Evolutionary conservation across 2,329 filamentous ascomycete genomes (phyloP), one percentile per base, ranked within the genome.

Genomic region (Leptographium procerum): DNA sequence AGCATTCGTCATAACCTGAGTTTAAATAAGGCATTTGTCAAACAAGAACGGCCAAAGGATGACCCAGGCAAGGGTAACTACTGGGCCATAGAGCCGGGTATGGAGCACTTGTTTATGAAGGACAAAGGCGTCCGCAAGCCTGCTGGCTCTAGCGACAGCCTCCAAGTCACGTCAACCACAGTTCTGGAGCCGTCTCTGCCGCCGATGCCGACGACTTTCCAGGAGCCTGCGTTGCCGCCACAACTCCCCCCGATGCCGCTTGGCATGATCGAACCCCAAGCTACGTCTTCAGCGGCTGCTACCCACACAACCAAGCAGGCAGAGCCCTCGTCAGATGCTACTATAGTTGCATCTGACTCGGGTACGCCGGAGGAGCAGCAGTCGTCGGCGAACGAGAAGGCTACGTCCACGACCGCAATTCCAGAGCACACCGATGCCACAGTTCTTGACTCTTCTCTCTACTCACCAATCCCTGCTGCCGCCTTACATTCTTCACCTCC

Each of bases 1-100:
- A 97, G 94, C 75, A 99, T 99, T 70, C 88, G 94, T 36, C 94
- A 99, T 73, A 99, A 99, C 66, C 83, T 99, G 36, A 96, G 91
- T 68, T 78, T 99, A 51, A 95, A 96, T 78, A 97, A 97, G 74
- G 89, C 89, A 52, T 97, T 97, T 68, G 85, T 91, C 69, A 97
- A 97, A 75, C 88, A 95, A 68, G 91, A 96, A 71, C 83, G 94
- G 60, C 91, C 91, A 59, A 97, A 97, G 77, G 91, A 96, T 69
- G 94, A 97, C 67, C 91, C 92, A 3, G 94, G 94, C 66, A 97
- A 97, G 73, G 94, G 94, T 50, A 92, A 96, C 72, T 97, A 97
- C 75, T 97, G 94, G 94, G 84, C 85, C 50, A 96, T 99, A 66
- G 85, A 91, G 67, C 80, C 85, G n/a, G 92, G 92, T 22, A 89